Conservation (phyloP, 1,284 basidiomycete genomes). For the Blastosporella zonata region DNA sequence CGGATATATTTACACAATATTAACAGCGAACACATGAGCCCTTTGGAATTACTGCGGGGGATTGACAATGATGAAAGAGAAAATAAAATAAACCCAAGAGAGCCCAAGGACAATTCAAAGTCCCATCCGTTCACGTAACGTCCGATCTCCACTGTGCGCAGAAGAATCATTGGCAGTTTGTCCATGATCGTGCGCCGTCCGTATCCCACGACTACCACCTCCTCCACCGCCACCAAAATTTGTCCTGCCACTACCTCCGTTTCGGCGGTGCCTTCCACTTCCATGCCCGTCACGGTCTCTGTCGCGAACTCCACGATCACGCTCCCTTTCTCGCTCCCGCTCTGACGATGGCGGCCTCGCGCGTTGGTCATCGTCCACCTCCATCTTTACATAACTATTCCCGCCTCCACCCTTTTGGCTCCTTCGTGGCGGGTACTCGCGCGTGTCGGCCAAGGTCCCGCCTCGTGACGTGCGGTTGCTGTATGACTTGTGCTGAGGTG, state of each 20-base stretch:
- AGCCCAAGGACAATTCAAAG: conserved; percentile 36
- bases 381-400: conserved; percentile 36
- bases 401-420: conserved; percentile 26
- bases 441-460: conserved; percentile 23
- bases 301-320: conserved; percentile 29
- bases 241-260: conserved; percentile 23
- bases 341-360: conserved; percentile 36
- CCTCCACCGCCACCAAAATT: conserved; percentile 26
- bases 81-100: neutral
- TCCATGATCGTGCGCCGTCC: conserved; percentile 16
- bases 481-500: conserved; percentile 27
- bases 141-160: conserved; percentile 55
- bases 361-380: conserved; percentile 52
- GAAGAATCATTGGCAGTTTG: conserved; percentile 24
- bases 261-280: conserved; percentile 32
- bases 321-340: conserved; percentile 34
- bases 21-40: neutral
- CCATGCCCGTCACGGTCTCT: conserved; percentile 27
- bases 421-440: conserved; percentile 35
- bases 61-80: neutral
- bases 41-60: neutral
- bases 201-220: conserved; percentile 16
- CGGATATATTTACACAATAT: conserved; percentile 31
- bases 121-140: conserved; percentile 77
- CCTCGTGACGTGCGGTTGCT: conserved; percentile 17